These are phyloP conservation scores for Pseudoscleropodium purum DNA, from an alignment of 225 moss, liverwort and hornwort species.

Conservation along the genomic window DNA sequence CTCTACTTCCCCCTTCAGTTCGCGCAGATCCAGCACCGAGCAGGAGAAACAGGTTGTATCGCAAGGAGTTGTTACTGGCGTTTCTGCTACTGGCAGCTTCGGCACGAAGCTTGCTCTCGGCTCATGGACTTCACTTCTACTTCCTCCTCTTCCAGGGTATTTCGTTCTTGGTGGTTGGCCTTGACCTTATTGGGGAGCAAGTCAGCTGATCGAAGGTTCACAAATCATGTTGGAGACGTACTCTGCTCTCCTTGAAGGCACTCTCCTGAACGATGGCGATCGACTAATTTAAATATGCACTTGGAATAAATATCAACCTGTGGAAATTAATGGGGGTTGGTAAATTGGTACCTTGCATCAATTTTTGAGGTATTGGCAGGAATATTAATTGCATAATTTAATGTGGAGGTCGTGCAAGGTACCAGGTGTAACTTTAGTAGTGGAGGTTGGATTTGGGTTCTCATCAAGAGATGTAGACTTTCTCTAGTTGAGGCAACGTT, in stretches of 20 bases:
- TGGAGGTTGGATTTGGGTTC: background rate
- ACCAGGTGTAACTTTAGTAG: background rate
- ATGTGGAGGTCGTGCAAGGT: background rate
- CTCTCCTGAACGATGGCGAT: background rate
- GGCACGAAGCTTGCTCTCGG: constrained; percentile 27
- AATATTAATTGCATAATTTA: background rate
- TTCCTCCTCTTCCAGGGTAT: constrained; percentile 22
- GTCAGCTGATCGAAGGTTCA: background rate
- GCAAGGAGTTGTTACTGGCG: constrained; percentile 16
- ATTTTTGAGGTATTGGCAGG: background rate
- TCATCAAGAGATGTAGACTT: background rate
- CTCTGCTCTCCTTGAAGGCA: background rate
- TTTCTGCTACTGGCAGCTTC: constrained; percentile 16
- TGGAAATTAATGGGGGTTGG: background rate
- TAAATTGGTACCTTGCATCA: background rate
- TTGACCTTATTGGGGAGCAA: constrained; percentile 27
- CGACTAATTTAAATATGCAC: background rate
- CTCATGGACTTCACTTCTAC: constrained; percentile 31
- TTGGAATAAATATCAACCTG: background rate
- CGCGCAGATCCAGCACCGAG: background rate
- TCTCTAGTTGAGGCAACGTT: background rate
- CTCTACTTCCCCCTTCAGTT: background rate
- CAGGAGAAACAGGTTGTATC: constrained; percentile 15
- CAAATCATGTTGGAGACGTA: too few relatives aligned
- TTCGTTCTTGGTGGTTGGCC: constrained; percentile 8